Evolutionary conservation across 345 rosid genomes (phyloP).

Genomic region (Euclidium syriacum): DNA sequence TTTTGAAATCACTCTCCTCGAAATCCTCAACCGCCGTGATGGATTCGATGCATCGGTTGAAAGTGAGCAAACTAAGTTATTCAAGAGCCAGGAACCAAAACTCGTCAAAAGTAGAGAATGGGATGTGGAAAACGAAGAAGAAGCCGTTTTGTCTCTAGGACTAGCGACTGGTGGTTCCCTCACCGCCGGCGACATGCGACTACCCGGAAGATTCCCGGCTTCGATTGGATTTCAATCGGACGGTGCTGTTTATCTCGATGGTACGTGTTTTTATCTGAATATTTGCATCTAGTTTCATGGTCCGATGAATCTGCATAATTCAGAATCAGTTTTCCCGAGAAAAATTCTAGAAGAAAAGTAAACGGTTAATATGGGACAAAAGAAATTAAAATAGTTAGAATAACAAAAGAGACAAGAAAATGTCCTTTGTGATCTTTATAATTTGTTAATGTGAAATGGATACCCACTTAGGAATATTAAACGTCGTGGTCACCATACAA

Average conservation of each 20-base stretch:
- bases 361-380: too few relatives aligned
- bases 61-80: slow-evolving; percentile 62
- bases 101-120: slow-evolving; percentile 27
- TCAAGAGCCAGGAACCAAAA: slow-evolving; percentile 49
- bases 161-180: slow-evolving; percentile 54
- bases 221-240: slow-evolving; percentile 86
- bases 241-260: slow-evolving; percentile 81
- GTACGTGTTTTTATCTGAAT: slow-evolving; percentile 33
- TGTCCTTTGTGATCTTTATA: background rate
- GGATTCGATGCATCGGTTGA: slow-evolving; percentile 26
- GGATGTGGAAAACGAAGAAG: slow-evolving; percentile 28
- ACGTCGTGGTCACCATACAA: slow-evolving; percentile 12
- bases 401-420: background rate
- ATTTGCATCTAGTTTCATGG: background rate
- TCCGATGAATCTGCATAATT: background rate
- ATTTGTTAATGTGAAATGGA: slow-evolving; percentile 23
- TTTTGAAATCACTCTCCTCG: slow-evolving; percentile 71
- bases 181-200: slow-evolving; percentile 33
- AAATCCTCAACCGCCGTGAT: slow-evolving; percentile 18
- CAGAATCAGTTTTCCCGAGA: background rate
- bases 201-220: slow-evolving; percentile 80
- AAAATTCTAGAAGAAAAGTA: background rate
- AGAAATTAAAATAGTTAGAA: too few relatives aligned
- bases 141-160: slow-evolving; percentile 50
- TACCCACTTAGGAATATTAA: slow-evolving; percentile 27